Base-by-base conservation (phyloP, 352 stramenopile genomes). In the Globisporangium irregulare region DNA sequence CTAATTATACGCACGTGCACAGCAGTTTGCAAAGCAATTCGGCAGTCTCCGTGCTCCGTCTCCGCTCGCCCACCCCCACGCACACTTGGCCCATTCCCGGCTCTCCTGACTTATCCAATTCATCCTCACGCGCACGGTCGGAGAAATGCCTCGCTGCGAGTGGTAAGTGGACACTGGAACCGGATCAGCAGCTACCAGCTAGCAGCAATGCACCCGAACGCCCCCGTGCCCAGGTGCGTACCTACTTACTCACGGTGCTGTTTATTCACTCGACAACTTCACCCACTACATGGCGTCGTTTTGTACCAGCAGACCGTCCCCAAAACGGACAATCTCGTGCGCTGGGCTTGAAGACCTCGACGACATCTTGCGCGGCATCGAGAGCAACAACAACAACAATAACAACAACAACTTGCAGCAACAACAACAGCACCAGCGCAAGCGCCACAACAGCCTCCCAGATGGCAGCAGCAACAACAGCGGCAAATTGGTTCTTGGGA, bases 281-380 rank as follows among this genome's bases (percentile, higher is more conserved):
- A 50, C 5, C 15, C 15, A 8, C 6, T 8, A 3, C 51, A 18
- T 60, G 9, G 1, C 25, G 25, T 12, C 53, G 27, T 38, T 34
- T 15, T 51, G 43, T 14, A 20, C 29, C 58, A 29, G 18, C 71
- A 89, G 81, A 62, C 77, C 79, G 10, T 81, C 82, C 58, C 82
- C 81, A 54, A 91, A 93, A 55, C 81, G 83, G 62, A 82, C 77
- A 38, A 76, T 80, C 18, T 82, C 85, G 32, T 80, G 79, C 63
- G 83, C 85, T 2, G 83, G 82, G 18, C 59, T 91, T 1, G 75
- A 91, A 62, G 72, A 87, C 64, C 70, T 84, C 14, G 76, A 87
- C 48, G 69, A 77, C 43, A 64, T 86, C 4, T 50, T 87, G 34
- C 65, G 74, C 55, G 67, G 60, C 53, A 64, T 71, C 9, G 73